A percentile compares a stretch with the other conserved stretches of the same genome.
Evolutionary conservation across 495 filamentous ascomycete genomes (phyloP).

Genomic region (Lepidopterella palustris): DNA sequence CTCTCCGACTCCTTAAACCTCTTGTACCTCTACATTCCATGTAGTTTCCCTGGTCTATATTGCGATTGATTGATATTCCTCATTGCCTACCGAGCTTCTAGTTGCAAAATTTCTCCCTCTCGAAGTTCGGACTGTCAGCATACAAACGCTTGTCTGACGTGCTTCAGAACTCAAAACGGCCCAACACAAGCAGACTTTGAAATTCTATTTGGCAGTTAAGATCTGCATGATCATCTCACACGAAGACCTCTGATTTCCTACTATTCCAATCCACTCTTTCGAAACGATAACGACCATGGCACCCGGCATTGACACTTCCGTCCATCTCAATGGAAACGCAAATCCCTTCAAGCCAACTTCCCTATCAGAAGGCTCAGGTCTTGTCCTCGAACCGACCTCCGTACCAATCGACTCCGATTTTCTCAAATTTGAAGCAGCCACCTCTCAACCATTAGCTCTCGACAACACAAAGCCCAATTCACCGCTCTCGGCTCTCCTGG

Average conservation of each 20-base stretch:
- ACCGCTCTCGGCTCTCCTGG: conserved; percentile 39
- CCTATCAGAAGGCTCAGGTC: neutral
- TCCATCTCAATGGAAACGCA: neutral
- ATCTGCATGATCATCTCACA: too few relatives aligned
- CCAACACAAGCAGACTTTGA: neutral
- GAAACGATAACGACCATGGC: neutral
- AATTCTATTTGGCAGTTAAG: too few relatives aligned
- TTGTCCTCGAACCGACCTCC: conserved; percentile 10
- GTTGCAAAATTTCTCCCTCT: neutral
- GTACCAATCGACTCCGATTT: conserved; percentile 20
- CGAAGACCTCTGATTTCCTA: neutral
- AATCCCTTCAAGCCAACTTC: neutral
- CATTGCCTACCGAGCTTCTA: neutral
- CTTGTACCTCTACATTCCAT: neutral
- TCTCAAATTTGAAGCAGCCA: conserved; percentile 22
- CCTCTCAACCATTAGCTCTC: neutral
- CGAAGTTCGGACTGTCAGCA: neutral
- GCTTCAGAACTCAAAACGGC: neutral
- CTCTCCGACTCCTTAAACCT: neutral
- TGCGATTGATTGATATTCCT: neutral
- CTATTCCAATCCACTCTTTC: neutral
- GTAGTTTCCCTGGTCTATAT: neutral
- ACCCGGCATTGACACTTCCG: neutral
- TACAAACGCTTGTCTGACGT: neutral
- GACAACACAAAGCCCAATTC: neutral